Evolutionary conservation across 208 protist genomes (phyloP).

Genomic region (Crithidia brevicula): DNA sequence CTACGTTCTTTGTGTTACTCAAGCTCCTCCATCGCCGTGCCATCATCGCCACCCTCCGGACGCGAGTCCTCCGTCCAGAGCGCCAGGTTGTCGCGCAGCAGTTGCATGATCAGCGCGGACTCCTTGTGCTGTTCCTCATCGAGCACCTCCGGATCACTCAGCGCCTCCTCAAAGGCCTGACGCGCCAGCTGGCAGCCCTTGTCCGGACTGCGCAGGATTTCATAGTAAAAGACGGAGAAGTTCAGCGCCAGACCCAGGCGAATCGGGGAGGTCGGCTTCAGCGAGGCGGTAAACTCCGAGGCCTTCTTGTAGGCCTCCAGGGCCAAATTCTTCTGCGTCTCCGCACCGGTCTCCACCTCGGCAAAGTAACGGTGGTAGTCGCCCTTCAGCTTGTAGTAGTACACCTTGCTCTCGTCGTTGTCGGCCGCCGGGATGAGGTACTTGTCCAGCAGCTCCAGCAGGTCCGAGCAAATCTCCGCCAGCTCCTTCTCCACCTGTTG

Average conservation of each 20-base stretch:
- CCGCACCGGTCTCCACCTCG: slow-evolving; percentile 83
- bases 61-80: slow-evolving; percentile 97
- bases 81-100: slow-evolving; percentile 99
- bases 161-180: slow-evolving; percentile 97
- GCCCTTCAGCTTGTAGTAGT: slow-evolving; percentile 97
- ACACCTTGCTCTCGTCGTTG: slow-evolving; percentile 88
- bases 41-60: slow-evolving; percentile 80
- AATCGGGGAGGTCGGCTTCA: slow-evolving; percentile 96
- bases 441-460: slow-evolving; percentile 96
- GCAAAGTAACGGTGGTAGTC: slow-evolving; percentile 98
- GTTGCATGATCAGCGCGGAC: slow-evolving; percentile 99
- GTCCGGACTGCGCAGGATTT: slow-evolving; percentile 98
- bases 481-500: slow-evolving; percentile 98
- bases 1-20: too few relatives aligned
- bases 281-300: slow-evolving; percentile 74
- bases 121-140: slow-evolving; percentile 99
- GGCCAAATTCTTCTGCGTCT: slow-evolving; percentile 89
- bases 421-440: slow-evolving; percentile 94
- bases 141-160: slow-evolving; percentile 97
- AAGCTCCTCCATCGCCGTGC: slow-evolving; percentile 87
- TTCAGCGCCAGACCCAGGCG: slow-evolving; percentile 99
- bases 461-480: slow-evolving; percentile 96
- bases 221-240: slow-evolving; percentile 99
- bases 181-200: slow-evolving; percentile 97
- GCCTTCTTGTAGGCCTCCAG: slow-evolving; percentile 92